A percentile compares a stretch with the other conserved stretches of the same genome.
phyloP scores from a whole-genome alignment of 805 yeast species.

The Wickerhamomyces canadensis region DNA sequence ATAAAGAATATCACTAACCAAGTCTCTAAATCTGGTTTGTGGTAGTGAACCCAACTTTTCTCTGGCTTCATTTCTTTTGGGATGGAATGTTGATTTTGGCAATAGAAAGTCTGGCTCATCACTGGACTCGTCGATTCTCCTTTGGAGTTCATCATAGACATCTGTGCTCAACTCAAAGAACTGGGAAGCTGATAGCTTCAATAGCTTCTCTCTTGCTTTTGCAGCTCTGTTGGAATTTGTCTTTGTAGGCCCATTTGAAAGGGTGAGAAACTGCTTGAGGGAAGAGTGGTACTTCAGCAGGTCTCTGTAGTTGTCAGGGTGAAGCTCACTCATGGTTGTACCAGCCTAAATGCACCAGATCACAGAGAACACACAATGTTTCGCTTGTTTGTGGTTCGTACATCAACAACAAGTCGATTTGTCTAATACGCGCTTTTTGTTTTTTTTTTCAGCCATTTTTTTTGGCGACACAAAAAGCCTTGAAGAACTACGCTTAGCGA shows the following conservation, averaged over 20 bases:
- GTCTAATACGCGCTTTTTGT: no score
- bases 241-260: constrained; percentile 17
- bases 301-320: constrained; percentile 11
- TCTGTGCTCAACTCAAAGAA: constrained; percentile 89
- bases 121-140: constrained; percentile 62
- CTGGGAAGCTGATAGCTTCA: constrained; percentile 75
- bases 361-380: not conserved
- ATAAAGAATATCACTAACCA: constrained; percentile 81
- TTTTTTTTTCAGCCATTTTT: no score
- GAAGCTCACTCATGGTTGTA: constrained; percentile 14
- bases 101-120: constrained; percentile 58
- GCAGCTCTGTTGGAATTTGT: constrained; percentile 50
- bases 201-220: constrained; percentile 79
- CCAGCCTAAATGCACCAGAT: not conserved
- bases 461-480: no score
- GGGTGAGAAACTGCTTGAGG: constrained; percentile 20
- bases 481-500: no score
- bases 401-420: no score
- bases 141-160: constrained; percentile 84
- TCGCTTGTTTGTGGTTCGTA: no score
- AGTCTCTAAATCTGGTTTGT: constrained; percentile 75
- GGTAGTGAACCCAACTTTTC: constrained; percentile 85
- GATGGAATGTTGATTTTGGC: constrained; percentile 74
- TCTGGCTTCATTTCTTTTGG: constrained; percentile 93
- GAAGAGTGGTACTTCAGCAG: constrained; percentile 18